Conservation (phyloP, 805 yeast species). For the Komagataella mondaviorum region DNA sequence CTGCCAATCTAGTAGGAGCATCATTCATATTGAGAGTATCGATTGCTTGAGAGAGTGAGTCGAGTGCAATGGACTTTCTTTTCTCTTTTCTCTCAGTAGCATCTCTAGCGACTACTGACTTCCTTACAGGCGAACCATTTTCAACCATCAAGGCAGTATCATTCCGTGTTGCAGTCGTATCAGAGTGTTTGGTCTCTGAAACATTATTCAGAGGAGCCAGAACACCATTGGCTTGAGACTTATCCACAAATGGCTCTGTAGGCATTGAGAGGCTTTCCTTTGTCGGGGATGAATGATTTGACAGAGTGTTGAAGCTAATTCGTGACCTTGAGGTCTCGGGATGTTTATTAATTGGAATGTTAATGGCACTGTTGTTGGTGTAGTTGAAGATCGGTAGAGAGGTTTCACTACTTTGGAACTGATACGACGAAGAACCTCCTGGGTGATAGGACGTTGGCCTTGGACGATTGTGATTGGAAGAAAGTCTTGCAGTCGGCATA, state of each 20-base stretch:
- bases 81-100: constrained; percentile 10
- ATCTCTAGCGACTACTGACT: constrained; percentile 3
- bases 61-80: constrained; percentile 18
- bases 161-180: background rate
- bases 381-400: constrained; percentile 14
- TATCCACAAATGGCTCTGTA: constrained; percentile 18
- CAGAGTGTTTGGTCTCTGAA: background rate
- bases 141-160: background rate
- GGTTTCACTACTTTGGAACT: constrained; percentile 5
- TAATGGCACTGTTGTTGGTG: background rate
- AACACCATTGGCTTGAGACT: constrained; percentile 17
- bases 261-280: constrained; percentile 9
- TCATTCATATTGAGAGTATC: constrained; percentile 7
- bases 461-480: constrained; percentile 37
- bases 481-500: background rate
- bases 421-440: background rate
- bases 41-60: constrained; percentile 18
- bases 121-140: background rate
- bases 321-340: background rate
- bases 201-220: constrained; percentile 8
- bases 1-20: background rate
- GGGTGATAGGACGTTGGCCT: constrained; percentile 84
- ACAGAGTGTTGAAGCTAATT: constrained; percentile 3
- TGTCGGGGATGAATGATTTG: constrained; percentile 12
- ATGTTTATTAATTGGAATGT: background rate